A percentile compares a stretch with the other conserved stretches of the same genome.
Evolutionary conservation across 75 land plant species (phyloP).

Genomic region (Gnetum montanum): DNA sequence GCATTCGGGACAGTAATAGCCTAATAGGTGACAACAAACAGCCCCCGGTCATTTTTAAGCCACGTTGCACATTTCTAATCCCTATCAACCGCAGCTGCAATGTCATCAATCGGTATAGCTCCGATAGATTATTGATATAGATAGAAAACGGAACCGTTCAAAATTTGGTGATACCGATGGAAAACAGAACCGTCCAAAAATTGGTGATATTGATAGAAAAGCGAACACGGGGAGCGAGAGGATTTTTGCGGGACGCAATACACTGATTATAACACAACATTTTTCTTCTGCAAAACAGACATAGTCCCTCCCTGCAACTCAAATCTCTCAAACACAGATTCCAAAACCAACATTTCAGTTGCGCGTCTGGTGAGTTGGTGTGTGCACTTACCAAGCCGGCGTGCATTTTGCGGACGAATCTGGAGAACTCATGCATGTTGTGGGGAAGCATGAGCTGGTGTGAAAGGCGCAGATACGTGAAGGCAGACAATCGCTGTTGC

Average conservation of each 20-base stretch:
- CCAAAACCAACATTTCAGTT: not conserved
- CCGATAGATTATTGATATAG: too few relatives aligned
- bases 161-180: too few relatives aligned
- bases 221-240: not conserved
- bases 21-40: not conserved
- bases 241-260: not conserved
- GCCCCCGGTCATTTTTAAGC: too few relatives aligned
- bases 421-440: conserved; percentile 37
- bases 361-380: not conserved
- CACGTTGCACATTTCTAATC: too few relatives aligned
- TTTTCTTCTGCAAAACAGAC: not conserved
- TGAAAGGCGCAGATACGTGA: conserved; percentile 35
- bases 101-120: too few relatives aligned
- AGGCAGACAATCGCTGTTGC: conserved; percentile 27
- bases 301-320: not conserved
- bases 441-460: conserved; percentile 22
- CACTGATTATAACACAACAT: not conserved
- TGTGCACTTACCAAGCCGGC: conserved; percentile 41
- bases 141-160: too few relatives aligned
- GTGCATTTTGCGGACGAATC: conserved; percentile 53
- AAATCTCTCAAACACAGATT: not conserved
- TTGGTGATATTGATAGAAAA: conserved; percentile 34
- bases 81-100: too few relatives aligned
- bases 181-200: too few relatives aligned
- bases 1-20: not conserved